These are phyloP conservation scores for Volutella citrinella DNA, from an alignment of 2,329 filamentous ascomycete genomes.

Conservation along the genomic window DNA sequence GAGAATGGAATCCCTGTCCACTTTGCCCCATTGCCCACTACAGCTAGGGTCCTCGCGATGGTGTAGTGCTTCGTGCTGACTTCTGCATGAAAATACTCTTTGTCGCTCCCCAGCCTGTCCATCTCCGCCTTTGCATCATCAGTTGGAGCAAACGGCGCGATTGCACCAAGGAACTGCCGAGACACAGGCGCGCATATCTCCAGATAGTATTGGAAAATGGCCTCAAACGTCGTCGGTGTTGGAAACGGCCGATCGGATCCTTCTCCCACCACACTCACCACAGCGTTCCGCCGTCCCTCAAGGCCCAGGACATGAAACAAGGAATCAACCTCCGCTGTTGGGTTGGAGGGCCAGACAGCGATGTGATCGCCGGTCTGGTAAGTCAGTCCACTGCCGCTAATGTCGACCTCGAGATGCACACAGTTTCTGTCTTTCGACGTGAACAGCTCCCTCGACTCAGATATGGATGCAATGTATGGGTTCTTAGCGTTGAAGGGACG, in stretches of 20 bases:
- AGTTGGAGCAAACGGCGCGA: slow-evolving; percentile 2
- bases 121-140: not conserved
- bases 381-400: not conserved
- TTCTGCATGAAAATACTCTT: not conserved
- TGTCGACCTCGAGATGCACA: not conserved
- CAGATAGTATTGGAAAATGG: slow-evolving; percentile 3
- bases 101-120: not conserved
- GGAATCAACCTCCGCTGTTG: not conserved
- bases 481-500: not conserved
- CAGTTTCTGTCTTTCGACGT: not conserved
- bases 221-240: slow-evolving; percentile 5
- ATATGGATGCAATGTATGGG: not conserved
- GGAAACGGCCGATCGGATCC: slow-evolving; percentile 2
- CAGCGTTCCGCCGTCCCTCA: not conserved
- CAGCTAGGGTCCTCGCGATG: too few species aligned
- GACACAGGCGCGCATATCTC: slow-evolving; percentile 9
- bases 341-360: slow-evolving; percentile 1
- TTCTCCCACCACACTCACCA: not conserved
- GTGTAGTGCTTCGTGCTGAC: too few species aligned
- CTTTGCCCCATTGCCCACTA: too few species aligned
- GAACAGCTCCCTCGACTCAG: not conserved
- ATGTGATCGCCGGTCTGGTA: slow-evolving; percentile 1
- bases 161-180: not conserved
- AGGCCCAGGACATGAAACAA: not conserved
- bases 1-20: too few species aligned